Evolutionary conservation across 257 asterid species (phyloP).

Genomic region (Nicotiana undulata): DNA sequence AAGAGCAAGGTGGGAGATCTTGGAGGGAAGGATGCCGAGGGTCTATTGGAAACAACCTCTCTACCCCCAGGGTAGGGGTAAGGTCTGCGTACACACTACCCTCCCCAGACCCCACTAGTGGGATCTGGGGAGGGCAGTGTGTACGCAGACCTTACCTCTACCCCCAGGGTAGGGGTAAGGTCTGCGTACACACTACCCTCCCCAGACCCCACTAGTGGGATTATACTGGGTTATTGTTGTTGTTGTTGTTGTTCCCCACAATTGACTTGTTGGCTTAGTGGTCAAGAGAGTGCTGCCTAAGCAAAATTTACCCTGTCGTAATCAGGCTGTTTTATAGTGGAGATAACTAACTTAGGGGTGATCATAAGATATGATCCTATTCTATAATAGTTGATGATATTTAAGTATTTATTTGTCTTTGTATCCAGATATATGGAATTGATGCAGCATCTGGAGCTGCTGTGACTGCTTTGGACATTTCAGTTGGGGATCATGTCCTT

Average conservation of each 20-base stretch:
- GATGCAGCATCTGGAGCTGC: constrained; percentile 99
- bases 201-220: too few species aligned
- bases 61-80: too few species aligned
- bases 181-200: too few species aligned
- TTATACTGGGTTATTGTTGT: too few species aligned
- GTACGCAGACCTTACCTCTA: too few species aligned
- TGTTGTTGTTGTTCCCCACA: background rate
- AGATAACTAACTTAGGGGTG: background rate
- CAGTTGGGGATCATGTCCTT: constrained; percentile 74
- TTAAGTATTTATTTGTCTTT: constrained; percentile 4
- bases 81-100: too few species aligned
- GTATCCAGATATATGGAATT: constrained; percentile 81
- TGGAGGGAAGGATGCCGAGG: too few species aligned
- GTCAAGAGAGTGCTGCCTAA: background rate
- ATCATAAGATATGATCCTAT: background rate
- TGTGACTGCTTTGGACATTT: constrained; percentile 67
- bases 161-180: too few species aligned
- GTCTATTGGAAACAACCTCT: too few species aligned
- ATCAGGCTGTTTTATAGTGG: background rate
- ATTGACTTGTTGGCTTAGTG: background rate
- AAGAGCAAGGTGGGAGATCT: too few species aligned
- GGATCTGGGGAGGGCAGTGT: too few species aligned
- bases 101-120: too few species aligned
- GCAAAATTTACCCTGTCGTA: background rate
- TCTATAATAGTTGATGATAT: background rate